A percentile compares a stretch with the other conserved stretches of the same genome.
Conservation (phyloP, 345 rosid genomes). For the Eucalyptus cloeziana region DNA sequence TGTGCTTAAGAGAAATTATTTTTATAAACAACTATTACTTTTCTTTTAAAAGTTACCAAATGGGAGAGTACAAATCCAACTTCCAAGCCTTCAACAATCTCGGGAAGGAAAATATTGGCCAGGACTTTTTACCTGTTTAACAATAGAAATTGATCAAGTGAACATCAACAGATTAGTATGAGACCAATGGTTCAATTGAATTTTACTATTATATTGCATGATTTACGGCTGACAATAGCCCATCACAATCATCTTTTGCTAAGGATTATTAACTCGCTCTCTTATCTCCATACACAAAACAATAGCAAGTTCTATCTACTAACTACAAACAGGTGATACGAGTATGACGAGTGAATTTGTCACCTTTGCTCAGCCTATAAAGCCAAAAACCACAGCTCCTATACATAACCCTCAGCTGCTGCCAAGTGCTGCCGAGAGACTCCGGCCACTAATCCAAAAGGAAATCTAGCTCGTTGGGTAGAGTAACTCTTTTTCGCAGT, state of each 20-base stretch:
- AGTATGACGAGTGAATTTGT: not conserved
- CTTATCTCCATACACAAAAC: constrained; percentile 2
- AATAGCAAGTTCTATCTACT: not conserved
- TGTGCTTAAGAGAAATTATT: no score
- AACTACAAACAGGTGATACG: not conserved
- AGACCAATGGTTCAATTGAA: not conserved
- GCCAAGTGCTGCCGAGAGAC: no score
- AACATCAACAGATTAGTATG: fast-evolving
- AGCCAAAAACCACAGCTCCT: no score
- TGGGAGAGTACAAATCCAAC: fast-evolving
- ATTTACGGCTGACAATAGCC: not conserved
- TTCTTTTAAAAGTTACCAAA: fast-evolving
- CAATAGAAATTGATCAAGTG: not conserved
- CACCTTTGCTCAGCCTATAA: no score
- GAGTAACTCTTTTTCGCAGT: no score
- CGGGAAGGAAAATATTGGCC: not conserved
- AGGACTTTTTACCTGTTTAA: not conserved
- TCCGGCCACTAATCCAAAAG: no score
- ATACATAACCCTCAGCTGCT: no score
- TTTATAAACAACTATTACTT: no score
- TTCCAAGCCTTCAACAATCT: no score
- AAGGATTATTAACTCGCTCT: constrained; percentile 8
- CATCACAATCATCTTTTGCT: no score
- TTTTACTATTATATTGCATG: not conserved
- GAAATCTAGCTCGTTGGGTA: no score